A percentile compares a stretch with the other conserved stretches of the same genome.
Evolutionary conservation across 23 red algal genomes (phyloP).

Genomic region (Gracilaria domingensis): DNA sequence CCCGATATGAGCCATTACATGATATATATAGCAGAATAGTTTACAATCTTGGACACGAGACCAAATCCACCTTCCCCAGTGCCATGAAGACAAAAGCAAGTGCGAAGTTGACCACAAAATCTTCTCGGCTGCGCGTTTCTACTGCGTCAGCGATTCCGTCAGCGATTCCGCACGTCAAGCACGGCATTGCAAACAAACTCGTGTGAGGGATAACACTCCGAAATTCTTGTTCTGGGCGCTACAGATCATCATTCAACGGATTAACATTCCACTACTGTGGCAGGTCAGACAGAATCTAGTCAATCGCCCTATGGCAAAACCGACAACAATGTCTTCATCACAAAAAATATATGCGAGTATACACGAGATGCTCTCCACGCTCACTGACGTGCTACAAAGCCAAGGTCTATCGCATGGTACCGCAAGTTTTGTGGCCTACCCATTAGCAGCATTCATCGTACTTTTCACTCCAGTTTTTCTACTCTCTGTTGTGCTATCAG

Average conservation of each 20-base stretch:
- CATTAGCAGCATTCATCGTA: neutral
- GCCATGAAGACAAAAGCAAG: too few species aligned
- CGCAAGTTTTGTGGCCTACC: constrained; percentile 18
- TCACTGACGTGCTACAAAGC: neutral
- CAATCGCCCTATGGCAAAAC: neutral
- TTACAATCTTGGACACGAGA: too few species aligned
- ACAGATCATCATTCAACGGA: neutral
- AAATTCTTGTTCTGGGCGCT: neutral
- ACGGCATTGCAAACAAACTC: neutral
- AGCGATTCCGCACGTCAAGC: too few species aligned
- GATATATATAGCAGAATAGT: neutral
- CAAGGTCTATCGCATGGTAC: neutral
- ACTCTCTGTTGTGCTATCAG: constrained; percentile 11
- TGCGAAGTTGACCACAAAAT: neutral
- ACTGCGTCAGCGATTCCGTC: neutral
- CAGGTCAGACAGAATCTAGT: too few species aligned
- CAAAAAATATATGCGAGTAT: neutral
- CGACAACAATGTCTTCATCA: neutral
- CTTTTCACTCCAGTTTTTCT: constrained; percentile 24
- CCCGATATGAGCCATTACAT: neutral
- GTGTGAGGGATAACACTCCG: neutral
- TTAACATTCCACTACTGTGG: neutral
- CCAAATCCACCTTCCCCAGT: too few species aligned
- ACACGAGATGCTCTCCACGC: neutral
- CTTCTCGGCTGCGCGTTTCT: neutral